Percentiles rank a stretch among this genome's conserved stretches.
Conservation (phyloP, 257 asterid genomes). For the Solanum piurae region DNA sequence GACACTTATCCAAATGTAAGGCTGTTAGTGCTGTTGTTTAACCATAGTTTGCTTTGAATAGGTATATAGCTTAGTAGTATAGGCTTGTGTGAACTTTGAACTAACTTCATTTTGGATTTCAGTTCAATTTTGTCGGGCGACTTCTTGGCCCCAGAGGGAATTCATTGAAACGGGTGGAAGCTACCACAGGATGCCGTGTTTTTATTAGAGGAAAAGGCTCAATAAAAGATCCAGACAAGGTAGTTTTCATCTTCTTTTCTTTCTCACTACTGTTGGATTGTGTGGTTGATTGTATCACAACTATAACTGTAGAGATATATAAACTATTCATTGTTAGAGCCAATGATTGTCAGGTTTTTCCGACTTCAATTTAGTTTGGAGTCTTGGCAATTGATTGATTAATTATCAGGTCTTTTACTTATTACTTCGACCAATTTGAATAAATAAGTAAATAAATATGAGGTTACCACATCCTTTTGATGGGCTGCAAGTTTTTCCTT, state of each 20-base stretch:
- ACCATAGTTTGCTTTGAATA: background rate
- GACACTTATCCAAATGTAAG: conserved; percentile 86
- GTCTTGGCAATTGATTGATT: background rate
- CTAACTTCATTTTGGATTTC: conserved; percentile 4
- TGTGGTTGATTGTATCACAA: background rate
- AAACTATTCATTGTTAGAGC: background rate
- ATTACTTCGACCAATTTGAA: background rate
- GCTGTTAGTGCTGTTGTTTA: background rate
- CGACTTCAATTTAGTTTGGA: background rate
- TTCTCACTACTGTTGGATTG: background rate
- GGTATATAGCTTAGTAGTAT: background rate
- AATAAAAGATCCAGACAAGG: conserved; percentile 96
- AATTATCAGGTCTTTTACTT: background rate
- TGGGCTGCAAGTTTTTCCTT: background rate
- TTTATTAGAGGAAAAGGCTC: conserved; percentile 96
- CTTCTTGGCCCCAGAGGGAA: conserved; percentile 98
- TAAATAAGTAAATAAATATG: background rate
- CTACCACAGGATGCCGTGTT: conserved; percentile 95
- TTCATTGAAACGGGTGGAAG: conserved; percentile 94
- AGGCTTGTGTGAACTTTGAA: background rate
- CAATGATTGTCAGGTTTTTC: background rate
- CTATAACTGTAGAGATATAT: background rate
- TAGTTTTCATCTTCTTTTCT: conserved; percentile 10
- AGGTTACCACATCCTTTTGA: background rate
- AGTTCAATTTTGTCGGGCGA: conserved; percentile 98